Base-by-base conservation (phyloP, 179 eudicot genomes). In the Vitellaria paradoxa region DNA sequence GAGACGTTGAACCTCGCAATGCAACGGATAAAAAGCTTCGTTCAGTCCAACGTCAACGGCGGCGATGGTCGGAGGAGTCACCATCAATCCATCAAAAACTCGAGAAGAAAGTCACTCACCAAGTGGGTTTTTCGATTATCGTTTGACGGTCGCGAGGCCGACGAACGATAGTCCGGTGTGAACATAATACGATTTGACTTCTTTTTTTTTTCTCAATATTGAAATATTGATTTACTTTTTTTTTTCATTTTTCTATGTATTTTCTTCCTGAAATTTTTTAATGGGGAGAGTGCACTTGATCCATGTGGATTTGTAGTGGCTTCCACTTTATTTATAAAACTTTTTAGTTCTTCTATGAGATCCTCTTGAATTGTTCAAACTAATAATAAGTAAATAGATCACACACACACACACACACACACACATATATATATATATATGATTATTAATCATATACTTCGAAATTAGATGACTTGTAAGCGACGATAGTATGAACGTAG, bases 61-160 rank as follows among this genome's bases (percentile, higher is more conserved):
- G 71, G 69, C 50, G 59, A 68, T 10, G 76, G 47, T 20, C 63
- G 64, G 23, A 77, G 52, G 13, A 73, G 79, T 76, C 81, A 79
- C 57, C 78, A 57, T 30, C 64, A 78, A 53, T 73, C 79, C 0
- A 70, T n/a, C 83, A 88, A 84, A 81, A 82, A 70, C 60, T 78
- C 90, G 23, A 81, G 85, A 63, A 83, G 86, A 20, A 78, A 86
- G 77, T 84, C 90, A 68, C 81, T 93, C 57, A 73, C 88, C 50
- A 90, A 88, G 79, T 90, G 93, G 93, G 90, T 90, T 81, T 84
- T 81, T 80, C 83, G 87, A 18, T 80, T 88, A 72, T 85, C 91
- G 40, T 82, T 85, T 20, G 71, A 88, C 56, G 87, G 79, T n/a
- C 87, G 79, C 14, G 88, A 82, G 65, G 24, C 80, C 5, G 83